phyloP scores from a whole-genome alignment of 352 stramenopile genomes.

The Globisporangium solare region DNA sequence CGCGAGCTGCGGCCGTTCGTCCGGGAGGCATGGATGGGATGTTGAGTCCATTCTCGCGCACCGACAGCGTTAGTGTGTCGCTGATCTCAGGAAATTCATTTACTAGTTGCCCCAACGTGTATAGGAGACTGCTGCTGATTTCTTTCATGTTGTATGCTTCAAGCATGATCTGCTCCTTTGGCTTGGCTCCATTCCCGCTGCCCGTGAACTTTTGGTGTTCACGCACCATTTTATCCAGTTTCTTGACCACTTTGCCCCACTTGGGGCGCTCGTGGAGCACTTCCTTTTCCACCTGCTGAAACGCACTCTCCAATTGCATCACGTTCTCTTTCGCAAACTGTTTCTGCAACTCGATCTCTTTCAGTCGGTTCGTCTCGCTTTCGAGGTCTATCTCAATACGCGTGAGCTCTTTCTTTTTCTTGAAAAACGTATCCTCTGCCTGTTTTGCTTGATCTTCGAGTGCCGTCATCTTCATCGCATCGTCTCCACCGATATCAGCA shows the following conservation, averaged over 20 bases:
- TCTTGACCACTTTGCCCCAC: slow-evolving; percentile 66
- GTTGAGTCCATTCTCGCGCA: slow-evolving; percentile 74
- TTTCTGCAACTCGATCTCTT: slow-evolving; percentile 61
- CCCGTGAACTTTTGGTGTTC: slow-evolving; percentile 48
- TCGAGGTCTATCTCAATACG: slow-evolving; percentile 83
- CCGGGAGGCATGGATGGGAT: slow-evolving; percentile 72
- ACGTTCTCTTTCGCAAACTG: slow-evolving; percentile 64
- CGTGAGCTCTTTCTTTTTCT: slow-evolving; percentile 93
- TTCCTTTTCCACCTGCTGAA: slow-evolving; percentile 68
- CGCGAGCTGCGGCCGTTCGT: slow-evolving; percentile 46
- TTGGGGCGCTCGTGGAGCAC: slow-evolving; percentile 61
- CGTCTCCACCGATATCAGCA: slow-evolving; percentile 79
- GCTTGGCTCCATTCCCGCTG: slow-evolving; percentile 16
- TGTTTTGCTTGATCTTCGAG: slow-evolving; percentile 88
- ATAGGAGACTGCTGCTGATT: slow-evolving; percentile 83
- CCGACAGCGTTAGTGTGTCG: slow-evolving; percentile 62
- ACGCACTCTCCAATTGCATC: slow-evolving; percentile 50
- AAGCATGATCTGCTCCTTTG: slow-evolving; percentile 84
- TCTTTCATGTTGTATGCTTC: slow-evolving; percentile 72
- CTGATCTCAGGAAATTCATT: slow-evolving; percentile 93
- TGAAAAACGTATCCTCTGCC: slow-evolving; percentile 86
- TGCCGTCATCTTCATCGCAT: slow-evolving; percentile 81
- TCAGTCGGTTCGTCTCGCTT: slow-evolving; percentile 57
- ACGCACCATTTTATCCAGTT: slow-evolving; percentile 57
- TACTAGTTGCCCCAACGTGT: slow-evolving; percentile 90